Evolutionary conservation across 2,329 filamentous ascomycete genomes (phyloP), one percentile per base, ranked within the genome.

Genomic region (Biscogniauxia sp.): DNA sequence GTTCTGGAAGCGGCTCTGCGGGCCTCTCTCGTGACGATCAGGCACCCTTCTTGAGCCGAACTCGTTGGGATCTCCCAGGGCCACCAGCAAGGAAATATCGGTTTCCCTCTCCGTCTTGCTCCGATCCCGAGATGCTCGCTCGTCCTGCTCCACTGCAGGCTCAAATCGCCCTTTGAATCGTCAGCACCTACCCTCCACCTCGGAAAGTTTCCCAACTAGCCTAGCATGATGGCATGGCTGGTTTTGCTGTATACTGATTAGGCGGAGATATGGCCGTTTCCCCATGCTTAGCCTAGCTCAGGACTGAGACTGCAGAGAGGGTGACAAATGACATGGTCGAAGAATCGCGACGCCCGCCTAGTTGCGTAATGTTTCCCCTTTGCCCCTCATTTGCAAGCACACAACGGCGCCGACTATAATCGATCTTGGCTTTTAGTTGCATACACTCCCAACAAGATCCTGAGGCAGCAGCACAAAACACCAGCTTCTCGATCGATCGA

Each of bases 291-390:
- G 19, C 26, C 52, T 54, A 54, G 23, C 52, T 25, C n/a, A 54
- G 63, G 61, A 59, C 61, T 64, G 60, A 64, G 60, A 64, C 64
- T 60, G 64, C 64, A 62, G 64, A 66, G 64, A 61, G 61, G 26
- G 60, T 63, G 26, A 53, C 45, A 60, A 56, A 57, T 45, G 51
- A 60, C 37, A 45, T 45, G 37, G 15, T 45, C 37, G 37, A 45
- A n/a, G 7, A 6, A 45, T 17, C 37, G 15, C 37, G 37, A 45
- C 37, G 37, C 37, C 3, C 61, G 26, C 20, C 52, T 20, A 19
- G 25, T 55, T 55, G 51, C 25, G 57, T 59, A 58, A 41, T 20
- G 57, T 28, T 50, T 37, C n/a, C n/a, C 13, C 19, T 57, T 61
- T 28, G 57, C 56, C 56, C 56, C 61, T 63, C 55, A 54, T 63